phyloP scores from a whole-genome alignment of 306 rosid genomes.

The Arachis hypogaea region DNA sequence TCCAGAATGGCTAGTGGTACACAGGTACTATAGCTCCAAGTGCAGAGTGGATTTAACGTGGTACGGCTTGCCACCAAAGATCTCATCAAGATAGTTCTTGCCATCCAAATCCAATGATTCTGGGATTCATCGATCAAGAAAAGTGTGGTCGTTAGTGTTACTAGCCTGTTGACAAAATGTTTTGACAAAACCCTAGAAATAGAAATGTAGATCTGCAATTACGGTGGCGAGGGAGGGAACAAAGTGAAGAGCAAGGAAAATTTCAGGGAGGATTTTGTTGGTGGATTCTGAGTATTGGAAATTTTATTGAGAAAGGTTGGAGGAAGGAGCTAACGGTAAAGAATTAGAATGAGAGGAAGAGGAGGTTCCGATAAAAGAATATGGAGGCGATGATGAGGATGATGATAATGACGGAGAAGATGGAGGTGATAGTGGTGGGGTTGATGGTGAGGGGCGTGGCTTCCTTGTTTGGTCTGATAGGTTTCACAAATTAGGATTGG shows the following conservation, averaged over 20 bases:
- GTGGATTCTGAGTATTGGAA: slow-evolving; percentile 1
- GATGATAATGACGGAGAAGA: background rate
- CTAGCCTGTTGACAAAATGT: slow-evolving; percentile 1
- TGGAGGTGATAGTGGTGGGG: slow-evolving; percentile 3
- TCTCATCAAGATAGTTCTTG: background rate
- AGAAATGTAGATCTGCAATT: slow-evolving; percentile 43
- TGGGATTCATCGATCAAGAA: slow-evolving; percentile 13
- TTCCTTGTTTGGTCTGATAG: no score
- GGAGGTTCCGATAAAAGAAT: slow-evolving; percentile 36
- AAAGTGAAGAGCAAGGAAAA: no score
- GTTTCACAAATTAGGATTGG: no score
- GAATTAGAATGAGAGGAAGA: background rate
- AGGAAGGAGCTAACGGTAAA: slow-evolving; percentile 30
- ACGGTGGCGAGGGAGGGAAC: slow-evolving; percentile 11
- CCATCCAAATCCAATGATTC: slow-evolving; percentile 19
- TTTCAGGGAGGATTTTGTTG: no score
- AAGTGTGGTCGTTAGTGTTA: background rate
- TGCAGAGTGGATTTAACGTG: background rate
- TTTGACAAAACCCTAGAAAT: slow-evolving; percentile 33
- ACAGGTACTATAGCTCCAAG: no score
- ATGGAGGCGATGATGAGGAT: background rate
- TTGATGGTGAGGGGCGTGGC: background rate
- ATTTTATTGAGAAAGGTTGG: slow-evolving; percentile 30
- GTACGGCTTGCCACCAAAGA: background rate
- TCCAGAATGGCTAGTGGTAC: no score